These are phyloP conservation scores for Colletotrichum noveboracense DNA, from an alignment of 2,329 filamentous ascomycete genomes.

Conservation along the genomic window DNA sequence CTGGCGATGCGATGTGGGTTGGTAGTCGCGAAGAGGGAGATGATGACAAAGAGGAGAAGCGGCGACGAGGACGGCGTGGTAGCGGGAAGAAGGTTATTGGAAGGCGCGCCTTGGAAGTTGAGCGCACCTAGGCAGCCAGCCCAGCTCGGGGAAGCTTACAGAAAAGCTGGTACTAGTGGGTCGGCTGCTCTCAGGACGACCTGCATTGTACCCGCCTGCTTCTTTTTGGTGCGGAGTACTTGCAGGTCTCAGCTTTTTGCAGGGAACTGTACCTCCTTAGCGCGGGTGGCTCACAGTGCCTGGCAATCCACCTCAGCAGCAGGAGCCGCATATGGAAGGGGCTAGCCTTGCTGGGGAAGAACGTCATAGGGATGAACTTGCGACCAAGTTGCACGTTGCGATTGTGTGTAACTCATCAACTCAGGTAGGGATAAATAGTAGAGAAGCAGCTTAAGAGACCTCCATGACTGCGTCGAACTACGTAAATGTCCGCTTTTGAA, in stretches of 20 bases:
- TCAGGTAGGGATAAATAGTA: not conserved
- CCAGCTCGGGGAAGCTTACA: conserved; percentile 7
- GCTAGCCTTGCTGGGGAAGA: not conserved
- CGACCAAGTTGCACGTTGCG: not conserved
- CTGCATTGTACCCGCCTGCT: not conserved
- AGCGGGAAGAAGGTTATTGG: conserved; percentile 5
- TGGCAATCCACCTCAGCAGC: not conserved
- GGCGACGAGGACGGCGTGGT: not conserved
- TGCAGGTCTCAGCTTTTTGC: not conserved
- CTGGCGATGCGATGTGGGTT: not conserved
- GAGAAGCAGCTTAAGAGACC: not conserved
- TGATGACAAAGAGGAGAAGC: conserved; percentile 5
- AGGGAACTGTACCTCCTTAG: not conserved
- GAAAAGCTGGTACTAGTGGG: conserved; percentile 7
- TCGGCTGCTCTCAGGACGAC: not conserved
- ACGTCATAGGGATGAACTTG: conserved; percentile 4
- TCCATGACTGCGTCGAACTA: not conserved
- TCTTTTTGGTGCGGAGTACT: not conserved
- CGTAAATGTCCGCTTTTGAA: not conserved
- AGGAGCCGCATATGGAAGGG: not conserved
- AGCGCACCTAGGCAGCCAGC: conserved; percentile 3
- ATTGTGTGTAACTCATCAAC: not conserved
- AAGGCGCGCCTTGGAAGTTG: conserved; percentile 2
- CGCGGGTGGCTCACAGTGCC: not conserved
- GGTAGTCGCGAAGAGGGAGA: not conserved